Evolutionary conservation across 768 basidiomycete genomes (phyloP).

Genomic region (Rhizopogon vesiculosus): DNA sequence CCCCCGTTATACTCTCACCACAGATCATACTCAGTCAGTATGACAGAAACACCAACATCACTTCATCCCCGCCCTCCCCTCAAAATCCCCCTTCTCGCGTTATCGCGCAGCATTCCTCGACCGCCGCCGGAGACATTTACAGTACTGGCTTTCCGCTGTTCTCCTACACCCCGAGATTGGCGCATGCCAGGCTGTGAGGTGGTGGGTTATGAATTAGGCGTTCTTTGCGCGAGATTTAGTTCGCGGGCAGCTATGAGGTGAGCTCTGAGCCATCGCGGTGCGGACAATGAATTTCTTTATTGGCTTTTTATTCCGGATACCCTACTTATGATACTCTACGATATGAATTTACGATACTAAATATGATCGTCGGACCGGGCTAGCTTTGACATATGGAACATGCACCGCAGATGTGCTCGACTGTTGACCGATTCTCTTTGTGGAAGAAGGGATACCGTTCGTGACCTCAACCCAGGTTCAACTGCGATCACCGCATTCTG

Average conservation of each 20-base stretch:
- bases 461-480: too few species aligned
- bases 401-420: neutral
- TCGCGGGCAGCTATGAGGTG: neutral
- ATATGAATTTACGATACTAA: neutral
- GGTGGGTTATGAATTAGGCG: slow-evolving; percentile 52
- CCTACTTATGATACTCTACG: neutral
- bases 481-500: too few species aligned
- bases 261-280: neutral
- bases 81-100: slow-evolving; percentile 63
- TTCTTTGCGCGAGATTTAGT: neutral
- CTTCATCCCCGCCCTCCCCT: slow-evolving; percentile 57
- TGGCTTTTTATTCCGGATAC: neutral
- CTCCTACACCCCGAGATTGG: slow-evolving; percentile 71
- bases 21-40: neutral
- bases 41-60: slow-evolving; percentile 38
- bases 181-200: slow-evolving; percentile 50
- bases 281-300: neutral
- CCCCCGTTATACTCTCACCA: neutral
- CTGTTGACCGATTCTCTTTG: too few species aligned
- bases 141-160: slow-evolving; percentile 63
- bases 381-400: too few species aligned
- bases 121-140: slow-evolving; percentile 49
- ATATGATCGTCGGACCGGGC: too few species aligned
- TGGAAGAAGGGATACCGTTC: too few species aligned
- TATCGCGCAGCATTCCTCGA: slow-evolving; percentile 69